Evolutionary conservation across 1,284 basidiomycete genomes (phyloP).

Genomic region (Phaffia rhodozyma): DNA sequence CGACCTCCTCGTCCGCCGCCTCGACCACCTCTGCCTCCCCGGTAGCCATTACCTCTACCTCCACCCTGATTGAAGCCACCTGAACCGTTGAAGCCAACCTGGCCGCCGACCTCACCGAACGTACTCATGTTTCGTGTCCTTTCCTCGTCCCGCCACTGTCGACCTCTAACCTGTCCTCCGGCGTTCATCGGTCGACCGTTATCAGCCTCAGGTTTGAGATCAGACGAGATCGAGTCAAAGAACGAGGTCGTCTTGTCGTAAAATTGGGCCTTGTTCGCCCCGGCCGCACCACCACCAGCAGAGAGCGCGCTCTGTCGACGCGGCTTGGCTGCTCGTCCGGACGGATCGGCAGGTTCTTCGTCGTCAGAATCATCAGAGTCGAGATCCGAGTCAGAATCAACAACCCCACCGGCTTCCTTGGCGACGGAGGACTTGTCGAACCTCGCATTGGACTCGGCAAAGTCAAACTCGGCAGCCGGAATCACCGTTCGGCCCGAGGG

Average conservation of each 20-base stretch:
- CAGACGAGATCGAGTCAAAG: slow-evolving; percentile 28
- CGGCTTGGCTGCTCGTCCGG: neutral
- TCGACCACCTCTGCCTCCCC: neutral
- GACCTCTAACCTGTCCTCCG: slow-evolving; percentile 2
- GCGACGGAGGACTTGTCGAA: slow-evolving; percentile 24
- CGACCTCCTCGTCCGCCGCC: slow-evolving; percentile 13
- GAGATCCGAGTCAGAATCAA: neutral
- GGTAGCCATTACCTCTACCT: neutral
- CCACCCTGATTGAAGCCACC: neutral
- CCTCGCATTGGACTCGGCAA: slow-evolving; percentile 24
- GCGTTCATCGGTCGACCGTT: slow-evolving; percentile 17
- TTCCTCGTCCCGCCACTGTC: slow-evolving; percentile 22
- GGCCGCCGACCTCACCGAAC: slow-evolving; percentile 23
- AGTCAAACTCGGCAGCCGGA: slow-evolving; percentile 26
- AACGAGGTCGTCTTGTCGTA: slow-evolving; percentile 26
- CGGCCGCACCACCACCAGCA: no score
- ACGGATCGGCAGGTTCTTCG: slow-evolving; percentile 16
- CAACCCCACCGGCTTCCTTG: slow-evolving; percentile 6
- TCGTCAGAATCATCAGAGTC: slow-evolving; percentile 19
- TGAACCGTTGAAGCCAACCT: neutral
- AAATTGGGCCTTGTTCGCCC: slow-evolving; percentile 12
- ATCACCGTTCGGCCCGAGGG: neutral
- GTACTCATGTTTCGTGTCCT: slow-evolving; percentile 25
- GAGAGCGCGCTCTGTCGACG: neutral
- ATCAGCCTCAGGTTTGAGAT: slow-evolving; percentile 21